Evolutionary conservation across 108 stramenopile species (phyloP), one percentile per base, ranked within the genome.

Genomic region (Cyclostephanos invisitatus): DNA sequence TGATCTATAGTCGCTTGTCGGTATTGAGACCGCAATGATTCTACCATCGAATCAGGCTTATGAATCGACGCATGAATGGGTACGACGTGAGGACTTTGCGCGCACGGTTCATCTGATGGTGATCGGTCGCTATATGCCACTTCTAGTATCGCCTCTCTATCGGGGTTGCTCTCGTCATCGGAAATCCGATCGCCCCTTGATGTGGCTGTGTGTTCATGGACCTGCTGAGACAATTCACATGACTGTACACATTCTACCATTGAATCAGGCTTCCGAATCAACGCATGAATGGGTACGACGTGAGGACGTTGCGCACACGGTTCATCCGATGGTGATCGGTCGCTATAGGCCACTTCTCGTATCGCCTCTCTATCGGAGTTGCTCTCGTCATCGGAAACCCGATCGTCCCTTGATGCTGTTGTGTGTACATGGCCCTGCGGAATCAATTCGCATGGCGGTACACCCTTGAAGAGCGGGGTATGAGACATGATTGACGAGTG

Each of bases 371-470:
- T 9, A 37, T 61, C 18, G 12, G 3, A 9, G 29, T 37, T 35
- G 20, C 60, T 38, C 4, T 18, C 27, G 25, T 1, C 6, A 35
- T 61, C 0, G 25, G 18, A 35, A 61, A 61, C 24, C 21, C 35
- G 61, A 28, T 14, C 61, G 22, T 37, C 61, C 37, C 29, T 5
- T 37, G 22, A 1, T 54, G 53, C 5, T 54, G 53, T 25, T 24
- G 12, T 12, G 12, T 15, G 9, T 54, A 9, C 20, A 20, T 53
- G 51, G 6, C 24, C 20, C 17, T 14, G 51, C 53, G 24, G 22
- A 54, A 54, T 54, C 53, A 54, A 25, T 12, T 27, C 53, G 25
- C 53, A 27, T 10, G 53, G 53, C 7, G 53, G 53, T 54, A 54
- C 8, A 54, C 21, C 53, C 20, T 27, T 21, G 4, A 29, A 29